These are phyloP conservation scores for Metschnikowia lachancei DNA, from an alignment of 805 yeast genomes.

Conservation along the genomic window DNA sequence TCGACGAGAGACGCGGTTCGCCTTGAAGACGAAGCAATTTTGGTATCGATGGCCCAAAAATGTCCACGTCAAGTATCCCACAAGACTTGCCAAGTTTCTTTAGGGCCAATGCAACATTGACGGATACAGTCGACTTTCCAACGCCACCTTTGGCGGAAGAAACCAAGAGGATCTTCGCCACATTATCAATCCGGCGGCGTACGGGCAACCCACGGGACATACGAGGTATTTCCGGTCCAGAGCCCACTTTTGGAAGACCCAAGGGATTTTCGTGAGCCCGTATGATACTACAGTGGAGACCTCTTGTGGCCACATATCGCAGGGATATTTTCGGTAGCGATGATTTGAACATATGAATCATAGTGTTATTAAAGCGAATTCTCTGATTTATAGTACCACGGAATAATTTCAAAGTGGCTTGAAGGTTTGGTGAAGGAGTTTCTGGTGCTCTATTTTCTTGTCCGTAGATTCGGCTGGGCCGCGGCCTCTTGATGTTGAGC, in stretches of 20 bases:
- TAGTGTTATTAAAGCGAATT: too few relatives aligned
- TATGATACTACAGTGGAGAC: not conserved
- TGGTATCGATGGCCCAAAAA: slow-evolving; percentile 85
- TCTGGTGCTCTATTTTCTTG: too few relatives aligned
- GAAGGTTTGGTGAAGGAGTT: too few relatives aligned
- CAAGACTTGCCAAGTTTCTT: slow-evolving; percentile 51
- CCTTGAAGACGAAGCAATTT: slow-evolving; percentile 64
- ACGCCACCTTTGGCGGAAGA: slow-evolving; percentile 82
- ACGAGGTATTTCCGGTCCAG: slow-evolving; percentile 21
- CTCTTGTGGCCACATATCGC: not conserved
- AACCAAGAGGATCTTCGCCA: slow-evolving; percentile 58
- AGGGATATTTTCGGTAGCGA: not conserved
- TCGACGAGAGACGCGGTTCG: slow-evolving; percentile 56
- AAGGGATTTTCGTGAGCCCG: slow-evolving; percentile 37
- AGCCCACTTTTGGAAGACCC: slow-evolving; percentile 32
- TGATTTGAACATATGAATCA: too few relatives aligned
- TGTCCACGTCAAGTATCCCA: slow-evolving; percentile 76
- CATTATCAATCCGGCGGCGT: slow-evolving; percentile 56
- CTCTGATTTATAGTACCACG: too few relatives aligned
- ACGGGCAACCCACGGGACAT: slow-evolving; percentile 56
- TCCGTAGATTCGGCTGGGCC: too few relatives aligned
- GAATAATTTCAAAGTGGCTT: too few relatives aligned
- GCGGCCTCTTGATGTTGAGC: too few relatives aligned
- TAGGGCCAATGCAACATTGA: slow-evolving; percentile 65
- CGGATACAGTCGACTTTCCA: slow-evolving; percentile 73